Evolutionary conservation across 164 flowering plant species (phyloP), one percentile per base, ranked within the genome.

Genomic region (Aristolochia contorta): DNA sequence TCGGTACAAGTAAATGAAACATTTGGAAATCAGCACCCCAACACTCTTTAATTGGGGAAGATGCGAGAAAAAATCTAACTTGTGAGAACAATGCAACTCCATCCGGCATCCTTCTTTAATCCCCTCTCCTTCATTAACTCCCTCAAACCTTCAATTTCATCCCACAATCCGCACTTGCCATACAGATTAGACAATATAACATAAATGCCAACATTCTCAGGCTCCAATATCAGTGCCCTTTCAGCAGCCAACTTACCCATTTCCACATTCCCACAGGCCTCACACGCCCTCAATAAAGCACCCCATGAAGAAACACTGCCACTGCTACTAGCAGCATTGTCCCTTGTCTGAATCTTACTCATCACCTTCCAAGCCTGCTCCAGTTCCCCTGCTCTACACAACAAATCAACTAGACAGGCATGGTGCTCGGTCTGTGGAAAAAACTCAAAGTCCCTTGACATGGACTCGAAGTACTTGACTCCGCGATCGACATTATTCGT

Each of bases 361-460:
- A 82, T 69, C 61, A 87, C n/a, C 58, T 77, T 68, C 81, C 79
- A 84, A 14, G 89, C 96, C 74, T 67, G 77, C 21, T 83, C 83
- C 69, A 91, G 64, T 62, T 86, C 83, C 53, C 89, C 96, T 48
- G 91, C 85, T 61, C 82, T 77, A 58, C 85, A 82, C 65, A 86
- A 79, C 80, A 88, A 69, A 70, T 91, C 88, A 65, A 82, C 77
- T 45, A 86, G 49, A 64, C 91, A 88, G 52, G 91, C 76, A 48
- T 82, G 86, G 64, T 91, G 97, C 74, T 85, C 89, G 9, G 68
- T 74, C 16, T 68, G 68, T 37, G 89, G 87, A 1, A 65, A 54
- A 65, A 84, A 37, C 23, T 76, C 77, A 49, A 72, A 80, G 19
- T 81, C 80, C 51, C 27, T 55, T 49, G 56, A 56, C 91, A 87